Percentiles rank a stretch among this genome's conserved stretches.
phyloP scores from a whole-genome alignment of 164 flowering plant species.

The Taxillus chinensis region DNA sequence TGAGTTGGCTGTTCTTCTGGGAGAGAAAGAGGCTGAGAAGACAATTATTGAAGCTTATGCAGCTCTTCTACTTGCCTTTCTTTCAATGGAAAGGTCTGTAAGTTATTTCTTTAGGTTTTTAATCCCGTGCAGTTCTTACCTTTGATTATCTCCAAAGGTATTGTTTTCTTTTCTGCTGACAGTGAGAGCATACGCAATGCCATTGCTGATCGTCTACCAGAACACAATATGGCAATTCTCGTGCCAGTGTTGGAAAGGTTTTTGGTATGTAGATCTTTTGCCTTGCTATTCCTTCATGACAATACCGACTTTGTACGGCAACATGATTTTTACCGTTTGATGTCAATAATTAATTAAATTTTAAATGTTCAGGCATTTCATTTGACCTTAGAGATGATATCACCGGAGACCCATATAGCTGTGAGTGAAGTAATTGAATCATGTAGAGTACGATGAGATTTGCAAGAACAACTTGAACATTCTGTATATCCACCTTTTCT shows the following conservation, averaged over 20 bases:
- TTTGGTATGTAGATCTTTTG: conserved; percentile 53
- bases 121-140: neutral
- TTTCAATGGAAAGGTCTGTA: conserved; percentile 80
- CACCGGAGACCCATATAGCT: conserved; percentile 71
- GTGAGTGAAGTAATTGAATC: conserved; percentile 92
- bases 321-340: no score
- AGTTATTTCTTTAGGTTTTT: neutral
- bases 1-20: conserved; percentile 63
- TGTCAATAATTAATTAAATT: no score
- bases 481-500: conserved; percentile 16
- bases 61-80: conserved; percentile 91
- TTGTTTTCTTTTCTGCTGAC: conserved; percentile 14
- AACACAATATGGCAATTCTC: conserved; percentile 51
- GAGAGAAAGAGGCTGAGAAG: conserved; percentile 95
- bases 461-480: conserved; percentile 1
- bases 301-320: no score
- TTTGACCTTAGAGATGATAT: conserved; percentile 75
- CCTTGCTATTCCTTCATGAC: no score
- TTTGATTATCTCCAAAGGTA: neutral
- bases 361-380: conserved; percentile 62
- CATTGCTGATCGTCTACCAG: conserved; percentile 64
- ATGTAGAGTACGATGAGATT: conserved; percentile 44
- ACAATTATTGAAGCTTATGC: conserved; percentile 94
- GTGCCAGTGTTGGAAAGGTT: conserved; percentile 96
- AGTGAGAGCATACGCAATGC: conserved; percentile 59